Base-by-base conservation (phyloP, 2,329 filamentous ascomycete genomes). In the Sarocladiaceae sp. region DNA sequence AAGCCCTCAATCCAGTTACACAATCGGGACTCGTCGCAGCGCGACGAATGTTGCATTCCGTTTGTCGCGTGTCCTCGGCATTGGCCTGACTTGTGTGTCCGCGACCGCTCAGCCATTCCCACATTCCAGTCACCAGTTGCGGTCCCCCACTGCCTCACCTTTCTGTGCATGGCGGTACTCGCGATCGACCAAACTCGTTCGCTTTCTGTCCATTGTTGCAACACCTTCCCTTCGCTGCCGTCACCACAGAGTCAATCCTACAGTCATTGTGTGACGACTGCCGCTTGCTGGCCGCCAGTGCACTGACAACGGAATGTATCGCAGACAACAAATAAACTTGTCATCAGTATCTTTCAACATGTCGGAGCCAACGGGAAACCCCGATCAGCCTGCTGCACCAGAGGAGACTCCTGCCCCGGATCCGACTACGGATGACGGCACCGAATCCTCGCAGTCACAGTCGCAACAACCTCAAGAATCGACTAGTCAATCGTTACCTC, bases 401-500 rank as follows among this genome's bases (percentile, higher is more conserved):
- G 42, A 55, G 12, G 44, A 45, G 13, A 48, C 53, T 4, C 35
- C 49, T 11, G 27, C 47, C 10, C 24, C 43, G 4, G 44, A 44
- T 21, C 47, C 40, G 10, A 34, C 48, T 10, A 46, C 47, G 2
- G 45, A 48, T 9, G 42, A 44, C 18, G 33, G 47, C 10, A 20
- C 44, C 20, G n/a, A n/a, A n/a, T n/a, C n/a, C n/a, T n/a, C n/a
- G n/a, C n/a, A n/a, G n/a, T n/a, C n/a, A n/a, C n/a, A n/a, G n/a
- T 29, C 49, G 3, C 33, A 46, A 10, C 43, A 51, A n/a, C 27
- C 21, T 31, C 47, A 15, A 11, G 44, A 48, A 21, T 32, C 52
- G 10, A 48, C 58, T 13, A 52, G 56, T 20, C 23, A 54, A 16
- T 35, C 3, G 43, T 48, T 2, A 45, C 54, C 2, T 27, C 52